Percentiles rank a stretch among this genome's conserved stretches.
phyloP scores from a whole-genome alignment of 768 basidiomycete genomes.

The Mrakia blollopis region DNA sequence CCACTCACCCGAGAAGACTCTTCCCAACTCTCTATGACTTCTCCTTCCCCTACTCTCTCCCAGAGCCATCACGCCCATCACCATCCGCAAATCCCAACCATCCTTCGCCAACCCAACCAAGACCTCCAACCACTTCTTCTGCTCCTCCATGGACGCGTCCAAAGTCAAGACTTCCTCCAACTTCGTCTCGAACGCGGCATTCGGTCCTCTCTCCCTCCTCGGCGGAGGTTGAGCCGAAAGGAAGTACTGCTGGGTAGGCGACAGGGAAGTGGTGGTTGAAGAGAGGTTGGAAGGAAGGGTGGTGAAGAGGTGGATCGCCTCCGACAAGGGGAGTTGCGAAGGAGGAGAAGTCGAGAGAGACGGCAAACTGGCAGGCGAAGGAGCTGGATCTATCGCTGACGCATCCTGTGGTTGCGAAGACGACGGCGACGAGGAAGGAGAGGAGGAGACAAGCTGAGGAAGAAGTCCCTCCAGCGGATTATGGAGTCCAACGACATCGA shows the following conservation, averaged over 20 bases:
- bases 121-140: not conserved
- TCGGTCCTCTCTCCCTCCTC: not conserved
- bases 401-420: too few relatives aligned
- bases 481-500: not conserved
- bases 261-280: not conserved
- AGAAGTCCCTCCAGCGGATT: not conserved
- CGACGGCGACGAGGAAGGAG: too few relatives aligned
- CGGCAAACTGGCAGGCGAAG: not conserved
- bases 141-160: not conserved
- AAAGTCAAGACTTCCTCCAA: not conserved
- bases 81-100: not conserved
- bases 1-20: not conserved
- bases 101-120: not conserved
- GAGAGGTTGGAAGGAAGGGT: not conserved
- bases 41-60: not conserved
- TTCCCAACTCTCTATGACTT: conserved; percentile 1
- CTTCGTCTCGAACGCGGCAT: not conserved
- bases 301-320: not conserved
- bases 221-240: not conserved
- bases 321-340: not conserved
- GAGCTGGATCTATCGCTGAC: too few relatives aligned
- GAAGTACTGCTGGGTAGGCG: not conserved
- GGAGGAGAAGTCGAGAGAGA: not conserved
- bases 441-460: too few relatives aligned
- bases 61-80: conserved; percentile 8